Evolutionary conservation across 108 stramenopile genomes (phyloP), one percentile per base, ranked within the genome.

Genomic region (Skeletonema tropicum): DNA sequence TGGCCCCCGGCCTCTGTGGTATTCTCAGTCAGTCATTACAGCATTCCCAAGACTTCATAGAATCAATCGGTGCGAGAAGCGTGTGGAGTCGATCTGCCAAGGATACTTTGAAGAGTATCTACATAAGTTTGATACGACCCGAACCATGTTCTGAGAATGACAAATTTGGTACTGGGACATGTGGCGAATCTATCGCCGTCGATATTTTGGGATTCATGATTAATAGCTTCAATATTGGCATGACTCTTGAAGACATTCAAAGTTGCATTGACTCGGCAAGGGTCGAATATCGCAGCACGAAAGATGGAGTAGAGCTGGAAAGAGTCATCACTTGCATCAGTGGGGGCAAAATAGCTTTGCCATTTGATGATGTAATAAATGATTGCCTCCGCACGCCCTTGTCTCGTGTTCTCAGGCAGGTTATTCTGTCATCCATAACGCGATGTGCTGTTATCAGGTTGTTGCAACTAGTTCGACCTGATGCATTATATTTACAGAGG

Each of bases 41-140:
- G 19, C 13, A 25, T 60, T 31, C 13, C n/a, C n/a, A 71, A 13
- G 69, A 70, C 14, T 49, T 76, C n/a, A 19, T 71, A 3, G 39
- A n/a, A 9, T 14, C 42, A 13, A 46, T 76, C 6, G 75, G 68
- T 1, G 13, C 45, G 33, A 60, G 29, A 10, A 61, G 52, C 52
- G 52, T 76, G 48, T 76, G 68, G 68, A 71, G 69, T 71, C 31
- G 45, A 36, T 60, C 48, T 14, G 32, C 68, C 23, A 36, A 12
- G 39, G 60, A 76, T 45, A 70, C 69, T 25, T n/a, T 76, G 2
- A 71, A 70, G 33, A 76, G 75, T 32, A 76, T 76, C 15, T 76
- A 61, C 32, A 70, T 76, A 36, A 46, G 70, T 60, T 70, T 76
- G 60, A 13, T 70, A n/a, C 67, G 35, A 69, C 12, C 9, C 19